phyloP scores from a whole-genome alignment of 352 stramenopile species.

The Thalassiosira hispida region DNA sequence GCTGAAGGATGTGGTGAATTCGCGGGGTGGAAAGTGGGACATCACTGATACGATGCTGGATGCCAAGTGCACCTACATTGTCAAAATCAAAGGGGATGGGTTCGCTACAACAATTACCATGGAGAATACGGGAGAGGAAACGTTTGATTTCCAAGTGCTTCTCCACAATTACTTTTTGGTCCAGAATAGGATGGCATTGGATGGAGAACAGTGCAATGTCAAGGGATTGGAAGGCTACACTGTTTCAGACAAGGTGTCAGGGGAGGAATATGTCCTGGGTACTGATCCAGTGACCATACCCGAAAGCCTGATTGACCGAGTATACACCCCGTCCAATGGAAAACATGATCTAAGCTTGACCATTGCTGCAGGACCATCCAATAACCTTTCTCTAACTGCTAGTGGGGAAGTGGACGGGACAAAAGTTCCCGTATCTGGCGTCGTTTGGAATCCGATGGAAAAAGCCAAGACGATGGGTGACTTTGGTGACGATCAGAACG shows the following conservation, averaged over 20 bases:
- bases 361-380: constrained; percentile 55
- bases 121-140: constrained; percentile 88
- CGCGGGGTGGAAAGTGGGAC: constrained; percentile 62
- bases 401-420: constrained; percentile 58
- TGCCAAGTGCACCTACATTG: constrained; percentile 88
- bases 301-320: constrained; percentile 90
- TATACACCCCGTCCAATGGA: constrained; percentile 71
- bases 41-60: constrained; percentile 79
- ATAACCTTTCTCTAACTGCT: constrained; percentile 55
- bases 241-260: constrained; percentile 91
- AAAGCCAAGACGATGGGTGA: constrained; percentile 93
- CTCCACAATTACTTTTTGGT: constrained; percentile 94
- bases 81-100: constrained; percentile 87
- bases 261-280: constrained; percentile 78
- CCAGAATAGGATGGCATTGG: constrained; percentile 82
- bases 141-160: constrained; percentile 92
- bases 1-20: constrained; percentile 71
- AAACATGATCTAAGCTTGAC: constrained; percentile 59
- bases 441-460: constrained; percentile 94
- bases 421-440: constrained; percentile 58
- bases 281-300: constrained; percentile 84
- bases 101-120: constrained; percentile 91
- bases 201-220: constrained; percentile 80
- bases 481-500: constrained; percentile 94
- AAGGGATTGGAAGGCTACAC: constrained; percentile 88